These are phyloP conservation scores for Scleroderma citrinum DNA, from an alignment of 768 basidiomycete genomes.

Conservation along the genomic window DNA sequence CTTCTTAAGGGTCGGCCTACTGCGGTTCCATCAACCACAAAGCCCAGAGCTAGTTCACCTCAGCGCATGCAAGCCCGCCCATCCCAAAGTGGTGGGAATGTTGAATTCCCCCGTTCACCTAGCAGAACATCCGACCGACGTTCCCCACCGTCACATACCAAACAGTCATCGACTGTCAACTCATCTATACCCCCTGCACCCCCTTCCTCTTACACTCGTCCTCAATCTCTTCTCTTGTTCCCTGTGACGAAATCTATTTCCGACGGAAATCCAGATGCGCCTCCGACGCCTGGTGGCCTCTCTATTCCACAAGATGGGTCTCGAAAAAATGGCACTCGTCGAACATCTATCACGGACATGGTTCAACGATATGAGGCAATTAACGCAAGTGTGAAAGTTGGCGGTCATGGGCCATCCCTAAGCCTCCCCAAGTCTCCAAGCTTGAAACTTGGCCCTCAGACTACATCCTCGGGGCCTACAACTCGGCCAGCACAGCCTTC, in stretches of 20 bases:
- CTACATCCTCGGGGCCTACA: slow-evolving; percentile 13
- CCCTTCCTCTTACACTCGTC: slow-evolving; percentile 45
- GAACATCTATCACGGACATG: slow-evolving; percentile 83
- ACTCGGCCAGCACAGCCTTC: slow-evolving; percentile 15
- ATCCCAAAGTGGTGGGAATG: slow-evolving; percentile 5
- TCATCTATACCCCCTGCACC: slow-evolving; percentile 17
- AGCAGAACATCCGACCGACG: slow-evolving; percentile 24
- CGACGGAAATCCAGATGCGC: slow-evolving; percentile 32
- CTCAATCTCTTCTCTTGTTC: slow-evolving; percentile 78
- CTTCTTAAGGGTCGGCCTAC: slow-evolving; percentile 17
- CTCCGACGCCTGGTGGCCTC: slow-evolving; percentile 32
- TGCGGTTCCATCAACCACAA: slow-evolving; percentile 13
- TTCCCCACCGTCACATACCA: slow-evolving; percentile 25
- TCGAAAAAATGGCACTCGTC: slow-evolving; percentile 37
- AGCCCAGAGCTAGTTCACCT: slow-evolving; percentile 18
- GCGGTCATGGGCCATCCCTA: slow-evolving; percentile 26
- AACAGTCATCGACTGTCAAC: slow-evolving; percentile 25
- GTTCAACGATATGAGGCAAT: slow-evolving; percentile 79
- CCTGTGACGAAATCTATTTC: slow-evolving; percentile 40
- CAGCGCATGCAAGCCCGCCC: slow-evolving; percentile 18
- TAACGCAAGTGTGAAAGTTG: slow-evolving; percentile 32
- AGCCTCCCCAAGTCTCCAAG: slow-evolving; percentile 26
- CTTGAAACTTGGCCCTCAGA: slow-evolving; percentile 12
- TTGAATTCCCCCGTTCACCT: slow-evolving; percentile 20
- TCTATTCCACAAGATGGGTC: slow-evolving; percentile 44